A percentile compares a stretch with the other conserved stretches of the same genome.
Conservation (phyloP, 179 eudicot genomes). For the Beta lomatogona region DNA sequence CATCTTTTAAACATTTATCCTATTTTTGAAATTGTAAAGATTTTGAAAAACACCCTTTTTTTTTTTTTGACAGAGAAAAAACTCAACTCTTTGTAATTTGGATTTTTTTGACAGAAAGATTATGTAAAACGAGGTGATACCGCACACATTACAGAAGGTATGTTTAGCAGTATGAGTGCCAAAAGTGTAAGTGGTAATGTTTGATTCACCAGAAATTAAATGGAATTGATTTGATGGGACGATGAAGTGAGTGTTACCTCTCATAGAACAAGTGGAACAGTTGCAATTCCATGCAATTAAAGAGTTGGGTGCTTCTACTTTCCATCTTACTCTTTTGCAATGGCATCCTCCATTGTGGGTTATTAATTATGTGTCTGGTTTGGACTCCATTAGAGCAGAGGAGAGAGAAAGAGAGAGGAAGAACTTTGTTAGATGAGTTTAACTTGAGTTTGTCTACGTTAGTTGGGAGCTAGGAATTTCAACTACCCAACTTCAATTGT, state of each 20-base stretch:
- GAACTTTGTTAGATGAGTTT: too few species aligned
- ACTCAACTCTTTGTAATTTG: too few species aligned
- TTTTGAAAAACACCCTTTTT: too few species aligned
- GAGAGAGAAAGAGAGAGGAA: background rate
- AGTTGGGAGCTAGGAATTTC: too few species aligned
- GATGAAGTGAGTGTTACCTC: constrained; percentile 69
- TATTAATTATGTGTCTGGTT: constrained; percentile 33
- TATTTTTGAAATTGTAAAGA: too few species aligned
- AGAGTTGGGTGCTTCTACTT: constrained; percentile 49
- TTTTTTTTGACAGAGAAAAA: too few species aligned
- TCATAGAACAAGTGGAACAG: constrained; percentile 77
- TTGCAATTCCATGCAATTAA: constrained; percentile 76
- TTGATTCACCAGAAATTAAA: constrained; percentile 55
- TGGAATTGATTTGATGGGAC: constrained; percentile 59
- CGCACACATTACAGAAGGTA: constrained; percentile 78
- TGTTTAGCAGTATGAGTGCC: constrained; percentile 88
- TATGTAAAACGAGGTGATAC: constrained; percentile 80
- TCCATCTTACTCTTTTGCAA: constrained; percentile 63
- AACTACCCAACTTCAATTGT: too few species aligned
- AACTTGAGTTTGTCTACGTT: too few species aligned
- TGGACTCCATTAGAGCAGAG: constrained; percentile 14
- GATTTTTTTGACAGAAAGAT: too few species aligned
- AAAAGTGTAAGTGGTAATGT: constrained; percentile 74
- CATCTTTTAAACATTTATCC: too few species aligned
- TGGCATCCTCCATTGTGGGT: constrained; percentile 87